Base-by-base conservation (phyloP, 306 rosid genomes). In the Carpinus fangiana region DNA sequence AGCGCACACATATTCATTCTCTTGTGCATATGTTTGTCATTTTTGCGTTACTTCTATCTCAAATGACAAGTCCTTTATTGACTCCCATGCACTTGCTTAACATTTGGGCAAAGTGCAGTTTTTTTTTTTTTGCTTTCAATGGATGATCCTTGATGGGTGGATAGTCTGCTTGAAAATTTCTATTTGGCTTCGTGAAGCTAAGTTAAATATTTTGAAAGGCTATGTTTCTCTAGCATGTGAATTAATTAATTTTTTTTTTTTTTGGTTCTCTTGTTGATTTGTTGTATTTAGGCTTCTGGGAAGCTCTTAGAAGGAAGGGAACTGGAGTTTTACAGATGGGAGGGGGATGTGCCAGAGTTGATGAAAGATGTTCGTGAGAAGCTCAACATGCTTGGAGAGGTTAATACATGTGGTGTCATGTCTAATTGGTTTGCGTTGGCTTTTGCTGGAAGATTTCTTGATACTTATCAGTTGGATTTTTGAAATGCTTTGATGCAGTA, bases 381-480 rank as follows among this genome's bases (percentile, higher is more conserved):
- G 80, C 92, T 95, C 55, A 91, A 91, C 88, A 81, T 80, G 86
- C 90, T 95, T 73, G 90, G 92, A 74, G 93, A 90, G 97, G 99
- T 95, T 56, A 68, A 51, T 73, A 38, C 52, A 28, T 21, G 45
- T 14, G 11, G 8, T 50, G 17, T 47, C 28, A 10, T 83, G 10
- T 75, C 70, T 46, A 12, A 2, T 43, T n/a, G 45, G 43, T 79
- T 71, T 14, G 48, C 52, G 28, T 45, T n/a, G n/a, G 45, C 76
- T 69, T 13, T 51, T 56, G n/a, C 12, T 4, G 70, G 54, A 11
- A 14, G 71, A 36, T 18, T 51, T 43, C n/a, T 60, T 16, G 6
- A n/a, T 73, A 72, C 81, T 78, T 78, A 14, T 3, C 61, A 10
- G 16, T 20, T 81, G 18, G 68, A 56, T 71, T 14, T 78, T 72